These are phyloP conservation scores for Oemleria cerasiformis DNA, from an alignment of 306 rosid species.

Conservation along the genomic window DNA sequence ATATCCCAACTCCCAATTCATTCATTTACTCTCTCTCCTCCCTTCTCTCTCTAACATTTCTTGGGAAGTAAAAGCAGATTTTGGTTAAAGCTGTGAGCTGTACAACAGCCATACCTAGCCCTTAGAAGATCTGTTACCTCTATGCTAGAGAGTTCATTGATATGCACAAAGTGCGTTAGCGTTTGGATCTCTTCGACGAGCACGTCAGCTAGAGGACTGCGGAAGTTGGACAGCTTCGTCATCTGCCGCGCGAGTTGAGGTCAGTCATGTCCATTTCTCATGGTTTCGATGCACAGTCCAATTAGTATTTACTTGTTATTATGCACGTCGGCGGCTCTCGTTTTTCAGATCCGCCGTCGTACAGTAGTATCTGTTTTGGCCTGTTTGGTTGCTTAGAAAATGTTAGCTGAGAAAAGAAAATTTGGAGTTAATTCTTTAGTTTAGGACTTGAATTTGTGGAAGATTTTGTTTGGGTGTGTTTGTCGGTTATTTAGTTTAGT, in stretches of 20 bases:
- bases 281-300: conserved; percentile 30
- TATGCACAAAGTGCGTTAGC: conserved; percentile 10
- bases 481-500: background rate
- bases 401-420: conserved; percentile 17
- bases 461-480: background rate
- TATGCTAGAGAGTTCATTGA: conserved; percentile 13
- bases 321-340: conserved; percentile 17
- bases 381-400: conserved; percentile 19
- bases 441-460: background rate
- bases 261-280: conserved; percentile 23
- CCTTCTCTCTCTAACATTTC: background rate
- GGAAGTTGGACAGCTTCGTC: conserved; percentile 28
- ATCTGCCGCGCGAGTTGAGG: conserved; percentile 41
- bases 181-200: conserved; percentile 32
- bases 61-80: conserved; percentile 21
- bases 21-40: conserved; percentile 1
- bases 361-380: conserved; percentile 7
- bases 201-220: conserved; percentile 42
- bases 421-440: conserved; percentile 3
- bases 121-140: conserved; percentile 37
- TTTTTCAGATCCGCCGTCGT: conserved; percentile 45
- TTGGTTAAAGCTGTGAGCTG: conserved; percentile 47
- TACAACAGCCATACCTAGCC: conserved; percentile 40
- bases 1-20: conserved; percentile 16
- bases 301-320: conserved; percentile 10